Base-by-base conservation (phyloP, 768 basidiomycete species). In the Thelephora ganbajun region DNA sequence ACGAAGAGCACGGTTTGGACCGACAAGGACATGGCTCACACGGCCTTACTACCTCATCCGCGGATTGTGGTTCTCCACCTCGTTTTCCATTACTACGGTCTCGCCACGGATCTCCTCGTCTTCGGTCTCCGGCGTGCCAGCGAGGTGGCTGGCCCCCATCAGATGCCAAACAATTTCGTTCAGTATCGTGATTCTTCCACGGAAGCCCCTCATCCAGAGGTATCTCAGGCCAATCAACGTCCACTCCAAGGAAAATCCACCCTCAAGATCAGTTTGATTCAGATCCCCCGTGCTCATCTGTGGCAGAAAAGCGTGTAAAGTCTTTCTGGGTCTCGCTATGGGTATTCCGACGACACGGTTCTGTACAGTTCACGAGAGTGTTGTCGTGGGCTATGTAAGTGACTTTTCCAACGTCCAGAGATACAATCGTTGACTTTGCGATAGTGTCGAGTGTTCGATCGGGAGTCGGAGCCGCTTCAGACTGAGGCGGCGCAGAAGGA, bases 401-500 rank as follows among this genome's bases (percentile, higher is more conserved):
- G 19, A 5, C 26, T 20, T 7, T 22, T 42, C 1, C 22, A 33
- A 33, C 35, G 18, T 23, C 14, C 14, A 37, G 33, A 41, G 35
- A 26, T 0, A 19, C 11, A 36, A 33, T 47, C 51, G 14, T 54
- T 44, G n/a, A n/a, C n/a, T n/a, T n/a, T n/a, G n/a, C n/a, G n/a
- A n/a, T n/a, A n/a, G n/a, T n/a, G n/a, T n/a, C n/a, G n/a, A n/a
- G n/a, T n/a, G n/a, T n/a, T n/a, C n/a, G n/a, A n/a, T n/a, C n/a
- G n/a, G n/a, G n/a, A n/a, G n/a, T n/a, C n/a, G n/a, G n/a, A n/a
- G n/a, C n/a, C n/a, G n/a, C n/a, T n/a, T n/a, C n/a, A n/a, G 56
- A 99, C 98, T 56, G 96, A 98, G 71, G 97, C 93, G 0, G 96
- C 98, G 0, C 96, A 98, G 65, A 99, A 99, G 66, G 96, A 99